Conservation (phyloP, 176 grass and related monocot species). For the Carex pumila region DNA sequence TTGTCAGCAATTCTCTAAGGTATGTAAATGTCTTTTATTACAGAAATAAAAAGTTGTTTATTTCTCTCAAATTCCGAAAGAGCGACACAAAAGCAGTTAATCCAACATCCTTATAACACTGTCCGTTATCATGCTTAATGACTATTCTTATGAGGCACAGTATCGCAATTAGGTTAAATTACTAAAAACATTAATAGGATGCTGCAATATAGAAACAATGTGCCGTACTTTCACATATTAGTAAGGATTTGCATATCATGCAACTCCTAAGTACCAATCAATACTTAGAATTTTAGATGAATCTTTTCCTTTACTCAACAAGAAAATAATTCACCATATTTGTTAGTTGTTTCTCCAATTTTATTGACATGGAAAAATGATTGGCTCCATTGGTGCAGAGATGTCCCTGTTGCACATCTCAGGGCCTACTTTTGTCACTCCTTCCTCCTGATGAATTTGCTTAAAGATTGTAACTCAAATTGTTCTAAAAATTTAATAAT, state of each 20-base stretch:
- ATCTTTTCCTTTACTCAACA: background rate
- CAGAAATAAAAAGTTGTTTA: background rate
- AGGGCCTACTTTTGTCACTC: slow-evolving; percentile 40
- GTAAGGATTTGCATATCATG: background rate
- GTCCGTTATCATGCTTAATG: background rate
- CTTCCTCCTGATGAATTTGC: slow-evolving; percentile 62
- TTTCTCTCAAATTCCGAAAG: background rate
- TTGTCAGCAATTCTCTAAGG: slow-evolving; percentile 13
- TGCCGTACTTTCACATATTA: background rate
- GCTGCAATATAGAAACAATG: background rate
- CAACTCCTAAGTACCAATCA: background rate
- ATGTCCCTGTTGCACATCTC: slow-evolving; percentile 54
- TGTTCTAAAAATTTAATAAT: background rate
- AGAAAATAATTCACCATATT: background rate
- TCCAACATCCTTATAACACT: background rate
- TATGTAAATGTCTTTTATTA: slow-evolving; percentile 5
- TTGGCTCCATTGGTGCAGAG: slow-evolving; percentile 77
- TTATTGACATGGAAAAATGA: slow-evolving; percentile 69
- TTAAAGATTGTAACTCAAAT: background rate
- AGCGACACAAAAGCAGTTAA: background rate
- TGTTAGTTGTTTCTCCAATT: slow-evolving; percentile 5
- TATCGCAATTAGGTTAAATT: background rate
- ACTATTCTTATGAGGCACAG: background rate
- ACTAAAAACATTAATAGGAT: background rate
- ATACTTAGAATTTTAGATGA: background rate